These are phyloP conservation scores for Pseudozyma flocculosa DNA, from an alignment of 1,284 basidiomycete genomes.

Conservation along the genomic window DNA sequence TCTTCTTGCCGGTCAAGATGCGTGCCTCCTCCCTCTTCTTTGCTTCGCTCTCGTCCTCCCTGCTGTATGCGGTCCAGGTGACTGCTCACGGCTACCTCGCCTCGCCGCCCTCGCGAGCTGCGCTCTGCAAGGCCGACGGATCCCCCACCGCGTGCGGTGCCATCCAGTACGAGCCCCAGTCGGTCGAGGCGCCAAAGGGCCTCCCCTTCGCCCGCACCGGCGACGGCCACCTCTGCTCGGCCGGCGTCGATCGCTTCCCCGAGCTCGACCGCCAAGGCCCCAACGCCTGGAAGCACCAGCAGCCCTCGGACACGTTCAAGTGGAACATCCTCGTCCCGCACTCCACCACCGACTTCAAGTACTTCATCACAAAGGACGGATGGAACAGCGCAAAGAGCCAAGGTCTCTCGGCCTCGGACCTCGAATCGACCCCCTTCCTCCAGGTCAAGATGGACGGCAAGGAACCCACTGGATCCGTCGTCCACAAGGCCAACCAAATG, in stretches of 20 bases:
- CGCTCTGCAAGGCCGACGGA: constrained; percentile 62
- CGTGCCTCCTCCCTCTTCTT: too few species aligned
- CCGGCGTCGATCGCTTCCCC: constrained; percentile 24
- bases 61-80: constrained; percentile 18
- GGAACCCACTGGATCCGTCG: constrained; percentile 8
- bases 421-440: constrained; percentile 27
- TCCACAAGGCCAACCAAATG: constrained; percentile 19
- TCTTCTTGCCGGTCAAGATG: too few species aligned
- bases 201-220: constrained; percentile 19
- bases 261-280: constrained; percentile 23
- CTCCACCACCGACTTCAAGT: constrained; percentile 38
- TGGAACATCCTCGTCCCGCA: constrained; percentile 38
- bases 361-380: constrained; percentile 27
- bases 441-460: constrained; percentile 24
- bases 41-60: too few species aligned
- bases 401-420: constrained; percentile 14
- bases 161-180: constrained; percentile 39
- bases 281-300: constrained; percentile 15
- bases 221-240: constrained; percentile 30
- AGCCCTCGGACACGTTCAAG: constrained; percentile 17
- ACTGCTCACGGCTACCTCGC: constrained; percentile 30
- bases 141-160: constrained; percentile 39
- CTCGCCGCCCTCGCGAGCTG: constrained; percentile 63
- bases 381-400: constrained; percentile 15
- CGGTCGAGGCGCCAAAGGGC: constrained; percentile 33